Evolutionary conservation across 805 yeast genomes (phyloP).

Genomic region (Yarrowia alimentaria): DNA sequence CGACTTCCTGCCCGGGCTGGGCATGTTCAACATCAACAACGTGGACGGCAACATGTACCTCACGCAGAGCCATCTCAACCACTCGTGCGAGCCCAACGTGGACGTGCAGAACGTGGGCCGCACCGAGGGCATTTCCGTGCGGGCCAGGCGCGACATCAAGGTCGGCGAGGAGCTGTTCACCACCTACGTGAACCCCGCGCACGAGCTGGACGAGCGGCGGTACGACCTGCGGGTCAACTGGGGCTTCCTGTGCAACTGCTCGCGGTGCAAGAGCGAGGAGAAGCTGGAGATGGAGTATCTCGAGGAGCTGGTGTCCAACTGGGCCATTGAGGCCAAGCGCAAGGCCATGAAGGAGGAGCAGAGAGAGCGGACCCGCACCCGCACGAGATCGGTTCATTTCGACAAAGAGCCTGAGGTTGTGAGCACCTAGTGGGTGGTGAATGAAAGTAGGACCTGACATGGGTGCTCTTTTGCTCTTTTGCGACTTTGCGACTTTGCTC

Average conservation of each 20-base stretch:
- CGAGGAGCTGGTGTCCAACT: constrained; percentile 27
- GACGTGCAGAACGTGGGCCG: constrained; percentile 49
- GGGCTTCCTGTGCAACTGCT: constrained; percentile 75
- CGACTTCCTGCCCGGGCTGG: constrained; percentile 56
- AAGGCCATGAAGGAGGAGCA: constrained; percentile 14
- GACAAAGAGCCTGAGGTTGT: constrained; percentile 20
- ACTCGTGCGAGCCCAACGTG: constrained; percentile 71
- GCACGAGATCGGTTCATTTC: constrained; percentile 17
- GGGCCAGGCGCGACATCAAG: constrained; percentile 56
- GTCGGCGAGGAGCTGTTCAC: constrained; percentile 68
- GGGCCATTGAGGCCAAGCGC: constrained; percentile 19
- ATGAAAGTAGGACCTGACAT: no score
- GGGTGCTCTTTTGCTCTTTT: no score
- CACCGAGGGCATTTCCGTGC: constrained; percentile 56
- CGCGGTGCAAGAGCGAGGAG: constrained; percentile 61
- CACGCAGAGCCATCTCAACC: constrained; percentile 70
- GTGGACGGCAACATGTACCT: constrained; percentile 58
- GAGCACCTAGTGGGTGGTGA: no score
- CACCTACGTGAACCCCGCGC: constrained; percentile 66
- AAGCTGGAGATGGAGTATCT: constrained; percentile 36
- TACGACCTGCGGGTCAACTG: constrained; percentile 66
- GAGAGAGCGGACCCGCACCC: constrained; percentile 9
- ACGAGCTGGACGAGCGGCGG: constrained; percentile 60
- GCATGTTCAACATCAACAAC: constrained; percentile 73
- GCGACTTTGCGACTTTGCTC: no score